phyloP scores from a whole-genome alignment of 1,284 basidiomycete genomes.

The Pseudozyma tsukubaensis region DNA sequence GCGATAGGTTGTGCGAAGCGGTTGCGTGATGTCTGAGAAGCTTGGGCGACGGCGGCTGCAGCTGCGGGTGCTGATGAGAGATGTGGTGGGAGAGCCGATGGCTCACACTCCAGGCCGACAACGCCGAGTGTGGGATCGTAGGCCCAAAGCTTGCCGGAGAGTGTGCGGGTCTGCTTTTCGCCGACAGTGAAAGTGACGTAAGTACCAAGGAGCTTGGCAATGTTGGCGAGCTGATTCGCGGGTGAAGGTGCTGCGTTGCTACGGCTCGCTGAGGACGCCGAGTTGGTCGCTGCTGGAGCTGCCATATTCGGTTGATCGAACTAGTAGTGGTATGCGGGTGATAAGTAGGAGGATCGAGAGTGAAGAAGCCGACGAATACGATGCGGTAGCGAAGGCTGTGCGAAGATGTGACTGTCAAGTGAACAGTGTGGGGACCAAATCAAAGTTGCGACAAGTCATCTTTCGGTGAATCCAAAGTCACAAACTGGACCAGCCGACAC shows the following conservation, averaged over 20 bases:
- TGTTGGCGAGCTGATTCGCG: conserved; percentile 32
- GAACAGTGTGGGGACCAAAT: background rate
- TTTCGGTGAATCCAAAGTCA: background rate
- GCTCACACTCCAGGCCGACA: conserved; percentile 58
- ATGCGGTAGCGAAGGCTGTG: conserved; percentile 11
- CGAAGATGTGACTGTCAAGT: background rate
- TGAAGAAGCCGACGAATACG: background rate
- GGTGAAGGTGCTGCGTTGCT: conserved; percentile 16
- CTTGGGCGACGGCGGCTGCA: conserved; percentile 44
- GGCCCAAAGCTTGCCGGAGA: conserved; percentile 62
- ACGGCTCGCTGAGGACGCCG: conserved; percentile 20
- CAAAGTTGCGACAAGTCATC: background rate
- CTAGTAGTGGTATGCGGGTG: background rate
- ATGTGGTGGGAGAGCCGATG: conserved; percentile 25
- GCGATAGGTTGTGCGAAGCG: conserved; percentile 28
- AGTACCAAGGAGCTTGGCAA: conserved; percentile 42
- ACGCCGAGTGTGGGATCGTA: conserved; percentile 59
- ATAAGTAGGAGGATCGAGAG: background rate
- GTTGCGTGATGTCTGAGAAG: conserved; percentile 40
- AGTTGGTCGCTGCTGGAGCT: conserved; percentile 13
- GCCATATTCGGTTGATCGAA: conserved; percentile 6
- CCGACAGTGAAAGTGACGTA: conserved; percentile 41
- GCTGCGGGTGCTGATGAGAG: conserved; percentile 46
- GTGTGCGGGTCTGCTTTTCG: conserved; percentile 29
- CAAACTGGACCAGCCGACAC: background rate